A percentile compares a stretch with the other conserved stretches of the same genome.
Evolutionary conservation across 2,329 filamentous ascomycete species (phyloP).

Genomic region (Colletotrichum magnum): DNA sequence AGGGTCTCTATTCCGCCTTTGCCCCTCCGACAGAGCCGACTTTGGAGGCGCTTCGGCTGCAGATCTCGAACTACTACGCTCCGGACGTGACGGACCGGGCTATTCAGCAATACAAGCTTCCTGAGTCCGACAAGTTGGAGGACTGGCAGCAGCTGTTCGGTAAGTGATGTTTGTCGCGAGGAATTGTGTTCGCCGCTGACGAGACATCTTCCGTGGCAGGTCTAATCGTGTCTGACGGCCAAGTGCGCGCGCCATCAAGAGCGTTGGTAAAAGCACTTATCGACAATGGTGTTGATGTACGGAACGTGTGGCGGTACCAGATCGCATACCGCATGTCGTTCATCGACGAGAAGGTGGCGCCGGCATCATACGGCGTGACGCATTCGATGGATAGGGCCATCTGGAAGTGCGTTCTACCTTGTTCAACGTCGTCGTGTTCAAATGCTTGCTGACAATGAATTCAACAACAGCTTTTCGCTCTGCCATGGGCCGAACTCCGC

Average conservation of each 20-base stretch:
- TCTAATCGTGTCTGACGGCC: slow-evolving; percentile 55
- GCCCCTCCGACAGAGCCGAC: slow-evolving; percentile 52
- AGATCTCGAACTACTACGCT: slow-evolving; percentile 60
- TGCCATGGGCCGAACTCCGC: slow-evolving; percentile 52
- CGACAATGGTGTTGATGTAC: slow-evolving; percentile 49
- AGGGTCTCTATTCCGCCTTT: slow-evolving; percentile 58
- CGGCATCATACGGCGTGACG: slow-evolving; percentile 50
- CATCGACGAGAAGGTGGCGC: slow-evolving; percentile 55
- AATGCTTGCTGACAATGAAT: neutral
- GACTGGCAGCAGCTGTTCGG: slow-evolving; percentile 57
- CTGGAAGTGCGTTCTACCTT: slow-evolving; percentile 53
- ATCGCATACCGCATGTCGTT: slow-evolving; percentile 59
- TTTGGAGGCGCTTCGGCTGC: slow-evolving; percentile 51
- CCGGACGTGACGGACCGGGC: slow-evolving; percentile 53
- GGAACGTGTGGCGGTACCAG: slow-evolving; percentile 58
- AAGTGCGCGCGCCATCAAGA: slow-evolving; percentile 55
- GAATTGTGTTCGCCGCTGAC: neutral
- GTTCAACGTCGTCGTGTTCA: neutral
- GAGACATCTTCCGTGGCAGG: neutral
- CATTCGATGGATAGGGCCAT: slow-evolving; percentile 60
- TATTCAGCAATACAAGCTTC: slow-evolving; percentile 53
- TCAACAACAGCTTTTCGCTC: slow-evolving; percentile 51
- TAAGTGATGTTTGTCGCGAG: slow-evolving; percentile 16
- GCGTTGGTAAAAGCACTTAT: slow-evolving; percentile 49
- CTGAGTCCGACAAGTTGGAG: slow-evolving; percentile 46